Evolutionary conservation across 495 filamentous ascomycete species (phyloP).

Genomic region (Darksidea phi): DNA sequence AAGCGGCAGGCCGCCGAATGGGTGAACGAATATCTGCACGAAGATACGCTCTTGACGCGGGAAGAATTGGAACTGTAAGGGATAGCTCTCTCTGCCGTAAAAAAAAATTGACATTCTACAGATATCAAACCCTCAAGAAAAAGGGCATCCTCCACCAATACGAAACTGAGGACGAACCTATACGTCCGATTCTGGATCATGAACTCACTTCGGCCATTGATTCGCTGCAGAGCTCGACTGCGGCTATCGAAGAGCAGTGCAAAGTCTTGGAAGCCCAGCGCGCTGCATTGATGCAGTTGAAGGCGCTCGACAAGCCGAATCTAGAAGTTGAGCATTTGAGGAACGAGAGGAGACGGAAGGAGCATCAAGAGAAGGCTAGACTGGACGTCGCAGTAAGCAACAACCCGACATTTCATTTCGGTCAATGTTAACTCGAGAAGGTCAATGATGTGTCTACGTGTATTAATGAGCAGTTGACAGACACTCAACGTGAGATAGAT

Average conservation of each 20-base stretch:
- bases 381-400: constrained; percentile 36
- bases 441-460: constrained; percentile 36
- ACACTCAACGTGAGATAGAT: constrained; percentile 27
- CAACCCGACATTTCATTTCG: background rate
- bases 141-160: constrained; percentile 21
- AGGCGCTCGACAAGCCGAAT: constrained; percentile 34
- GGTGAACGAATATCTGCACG: constrained; percentile 40
- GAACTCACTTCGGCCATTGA: constrained; percentile 39
- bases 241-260: constrained; percentile 42
- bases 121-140: constrained; percentile 23
- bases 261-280: constrained; percentile 41
- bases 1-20: constrained; percentile 32
- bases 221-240: constrained; percentile 40
- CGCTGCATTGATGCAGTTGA: constrained; percentile 36
- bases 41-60: constrained; percentile 37
- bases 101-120: background rate
- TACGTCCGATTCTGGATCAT: constrained; percentile 36
- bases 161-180: constrained; percentile 14
- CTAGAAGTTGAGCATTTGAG: constrained; percentile 27
- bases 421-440: constrained; percentile 9
- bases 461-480: constrained; percentile 29
- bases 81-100: background rate
- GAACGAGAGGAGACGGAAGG: constrained; percentile 31
- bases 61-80: constrained; percentile 44
- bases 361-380: constrained; percentile 37